Evolutionary conservation across 2,329 filamentous ascomycete genomes (phyloP).

Genomic region (Aspergillus brasiliensis): DNA sequence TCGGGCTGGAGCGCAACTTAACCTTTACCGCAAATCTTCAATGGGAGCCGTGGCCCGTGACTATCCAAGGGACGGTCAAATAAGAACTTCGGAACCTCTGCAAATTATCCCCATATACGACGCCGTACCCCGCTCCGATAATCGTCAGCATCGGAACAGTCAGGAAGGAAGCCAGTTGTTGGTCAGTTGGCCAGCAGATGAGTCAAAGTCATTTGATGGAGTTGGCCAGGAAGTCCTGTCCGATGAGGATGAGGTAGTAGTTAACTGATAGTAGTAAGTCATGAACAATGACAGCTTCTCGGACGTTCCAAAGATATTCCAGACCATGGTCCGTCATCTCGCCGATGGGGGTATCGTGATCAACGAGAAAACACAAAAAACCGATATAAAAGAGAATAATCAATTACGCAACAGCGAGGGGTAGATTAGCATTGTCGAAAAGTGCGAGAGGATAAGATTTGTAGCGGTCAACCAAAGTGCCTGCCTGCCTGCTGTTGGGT

Average conservation of each 20-base stretch:
- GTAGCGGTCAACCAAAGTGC: slow-evolving; percentile 6
- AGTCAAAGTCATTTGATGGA: neutral
- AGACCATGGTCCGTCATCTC: neutral
- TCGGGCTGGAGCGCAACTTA: slow-evolving; percentile 23
- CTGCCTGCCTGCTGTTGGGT: slow-evolving; percentile 1
- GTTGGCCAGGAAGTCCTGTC: slow-evolving; percentile 14
- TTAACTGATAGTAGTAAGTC: too few relatives aligned
- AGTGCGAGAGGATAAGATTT: neutral
- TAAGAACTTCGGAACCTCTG: neutral
- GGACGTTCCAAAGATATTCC: neutral
- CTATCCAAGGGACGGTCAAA: neutral
- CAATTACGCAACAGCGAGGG: slow-evolving; percentile 3
- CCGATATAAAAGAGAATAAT: neutral
- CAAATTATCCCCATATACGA: neutral
- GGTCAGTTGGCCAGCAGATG: neutral
- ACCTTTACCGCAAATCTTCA: slow-evolving; percentile 12
- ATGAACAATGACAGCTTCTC: neutral
- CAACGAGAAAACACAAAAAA: neutral
- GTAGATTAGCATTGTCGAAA: neutral
- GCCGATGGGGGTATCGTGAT: neutral
- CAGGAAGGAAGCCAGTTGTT: neutral
- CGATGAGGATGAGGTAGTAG: neutral
- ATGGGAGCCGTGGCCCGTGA: neutral
- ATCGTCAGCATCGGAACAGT: neutral
- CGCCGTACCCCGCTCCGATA: neutral